These are phyloP conservation scores for Dictyostelium citrinum DNA, from an alignment of 78 protist species.

Conservation along the genomic window DNA sequence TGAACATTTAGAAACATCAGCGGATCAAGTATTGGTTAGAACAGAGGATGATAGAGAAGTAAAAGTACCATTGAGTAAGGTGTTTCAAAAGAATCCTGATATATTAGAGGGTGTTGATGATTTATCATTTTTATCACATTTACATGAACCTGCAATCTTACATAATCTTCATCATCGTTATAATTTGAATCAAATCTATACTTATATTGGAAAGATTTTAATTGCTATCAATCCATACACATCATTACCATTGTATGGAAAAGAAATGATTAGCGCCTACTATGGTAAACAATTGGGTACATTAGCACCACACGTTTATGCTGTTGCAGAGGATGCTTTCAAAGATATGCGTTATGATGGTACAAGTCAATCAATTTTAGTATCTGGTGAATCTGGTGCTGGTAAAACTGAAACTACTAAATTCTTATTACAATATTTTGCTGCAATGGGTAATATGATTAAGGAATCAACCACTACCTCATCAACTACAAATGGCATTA, in stretches of 20 bases:
- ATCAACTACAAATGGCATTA: background rate
- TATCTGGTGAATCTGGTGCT: conserved; percentile 90
- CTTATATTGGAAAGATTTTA: conserved; percentile 72
- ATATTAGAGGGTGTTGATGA: conserved; percentile 88
- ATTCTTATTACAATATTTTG: conserved; percentile 79
- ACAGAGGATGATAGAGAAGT: conserved; percentile 42
- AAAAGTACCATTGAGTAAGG: background rate
- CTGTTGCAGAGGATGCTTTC: conserved; percentile 83
- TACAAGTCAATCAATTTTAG: conserved; percentile 57
- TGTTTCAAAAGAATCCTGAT: conserved; percentile 75
- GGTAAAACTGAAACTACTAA: conserved; percentile 81
- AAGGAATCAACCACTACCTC: background rate
- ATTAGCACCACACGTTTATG: conserved; percentile 85
- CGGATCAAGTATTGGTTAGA: conserved; percentile 10
- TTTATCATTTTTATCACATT: conserved; percentile 69
- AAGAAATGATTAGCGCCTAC: conserved; percentile 78
- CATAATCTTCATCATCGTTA: conserved; percentile 85
- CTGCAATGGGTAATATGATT: conserved; percentile 82
- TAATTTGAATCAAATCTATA: conserved; percentile 81
- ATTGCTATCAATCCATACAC: conserved; percentile 71
- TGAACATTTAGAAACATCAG: background rate
- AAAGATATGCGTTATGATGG: conserved; percentile 77
- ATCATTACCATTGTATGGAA: conserved; percentile 60
- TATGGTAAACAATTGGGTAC: conserved; percentile 53
- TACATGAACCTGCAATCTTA: conserved; percentile 84